These are phyloP conservation scores for Puccinia polysora DNA, from an alignment of 1,284 basidiomycete genomes.

Conservation along the genomic window DNA sequence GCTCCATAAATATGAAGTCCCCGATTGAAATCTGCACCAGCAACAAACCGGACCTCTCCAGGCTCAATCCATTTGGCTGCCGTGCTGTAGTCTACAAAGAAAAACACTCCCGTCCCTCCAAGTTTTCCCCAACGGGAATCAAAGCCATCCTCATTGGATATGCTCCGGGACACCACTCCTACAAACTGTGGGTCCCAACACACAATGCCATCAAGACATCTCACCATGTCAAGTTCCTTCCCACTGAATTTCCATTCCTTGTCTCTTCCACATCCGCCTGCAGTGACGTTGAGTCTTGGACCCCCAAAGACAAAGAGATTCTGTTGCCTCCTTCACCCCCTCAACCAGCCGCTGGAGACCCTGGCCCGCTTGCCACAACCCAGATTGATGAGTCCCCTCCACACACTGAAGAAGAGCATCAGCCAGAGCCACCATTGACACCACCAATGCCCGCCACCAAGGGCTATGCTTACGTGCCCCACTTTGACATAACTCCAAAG, in stretches of 20 bases:
- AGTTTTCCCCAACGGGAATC: background rate
- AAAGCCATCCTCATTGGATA: background rate
- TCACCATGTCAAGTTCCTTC: background rate
- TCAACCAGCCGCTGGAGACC: background rate
- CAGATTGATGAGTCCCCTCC: background rate
- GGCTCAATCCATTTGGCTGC: background rate
- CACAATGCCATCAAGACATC: background rate
- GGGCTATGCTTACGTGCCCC: background rate
- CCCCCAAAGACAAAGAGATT: background rate
- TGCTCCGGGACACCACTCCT: background rate
- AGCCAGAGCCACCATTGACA: background rate
- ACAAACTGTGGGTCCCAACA: background rate
- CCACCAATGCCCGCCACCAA: background rate
- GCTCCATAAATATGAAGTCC: background rate
- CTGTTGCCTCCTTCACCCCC: background rate
- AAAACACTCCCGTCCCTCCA: background rate
- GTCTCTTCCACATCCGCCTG: background rate
- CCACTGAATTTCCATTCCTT: background rate
- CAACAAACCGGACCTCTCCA: background rate
- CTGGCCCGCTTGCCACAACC: background rate
- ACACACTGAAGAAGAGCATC: background rate
- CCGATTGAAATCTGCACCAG: background rate
- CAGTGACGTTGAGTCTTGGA: background rate
- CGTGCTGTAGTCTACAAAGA: background rate
- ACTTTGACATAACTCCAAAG: background rate